Percentiles rank a stretch among this genome's conserved stretches.
Conservation (phyloP, 2,329 filamentous ascomycete species). For the Madurella fahalii region DNA sequence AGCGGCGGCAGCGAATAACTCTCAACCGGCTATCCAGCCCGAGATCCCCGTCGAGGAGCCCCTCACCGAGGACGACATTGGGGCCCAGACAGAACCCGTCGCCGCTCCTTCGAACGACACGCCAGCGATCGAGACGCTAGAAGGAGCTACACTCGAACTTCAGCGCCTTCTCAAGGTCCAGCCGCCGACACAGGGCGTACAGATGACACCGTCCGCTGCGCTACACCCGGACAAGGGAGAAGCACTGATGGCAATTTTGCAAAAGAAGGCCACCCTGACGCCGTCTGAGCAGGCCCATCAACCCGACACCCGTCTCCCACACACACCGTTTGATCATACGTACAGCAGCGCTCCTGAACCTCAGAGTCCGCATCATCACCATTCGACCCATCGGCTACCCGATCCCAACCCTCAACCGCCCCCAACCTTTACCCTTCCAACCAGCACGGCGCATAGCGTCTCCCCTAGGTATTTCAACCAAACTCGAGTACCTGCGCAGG, state of each 20-base stretch:
- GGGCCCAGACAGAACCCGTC: conserved; percentile 37
- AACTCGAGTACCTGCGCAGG: conserved; percentile 11
- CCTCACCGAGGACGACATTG: conserved; percentile 60
- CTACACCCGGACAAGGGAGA: conserved; percentile 43
- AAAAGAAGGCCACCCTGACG: conserved; percentile 32
- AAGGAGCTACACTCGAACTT: conserved; percentile 49
- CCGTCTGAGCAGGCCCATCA: conserved; percentile 19
- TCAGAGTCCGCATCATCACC: conserved; percentile 55
- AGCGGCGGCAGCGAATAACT: conserved; percentile 33
- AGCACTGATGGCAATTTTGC: conserved; percentile 51
- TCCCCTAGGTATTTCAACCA: conserved; percentile 24
- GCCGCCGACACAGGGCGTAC: conserved; percentile 47
- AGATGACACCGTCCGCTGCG: conserved; percentile 28
- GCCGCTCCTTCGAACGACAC: conserved; percentile 30
- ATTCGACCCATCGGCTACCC: conserved; percentile 45
- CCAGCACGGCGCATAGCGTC: conserved; percentile 23
- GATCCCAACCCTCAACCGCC: conserved; percentile 44
- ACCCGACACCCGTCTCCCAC: conserved; percentile 32
- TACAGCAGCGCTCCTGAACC: conserved; percentile 48
- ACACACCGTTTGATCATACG: conserved; percentile 54
- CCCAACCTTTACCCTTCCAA: conserved; percentile 46
- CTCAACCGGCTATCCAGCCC: conserved; percentile 39
- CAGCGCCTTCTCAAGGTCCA: conserved; percentile 54
- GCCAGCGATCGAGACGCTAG: conserved; percentile 43
- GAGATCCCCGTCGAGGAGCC: conserved; percentile 49